phyloP scores from a whole-genome alignment of 2,329 filamentous ascomycete genomes.

The Xylariales sp. region DNA sequence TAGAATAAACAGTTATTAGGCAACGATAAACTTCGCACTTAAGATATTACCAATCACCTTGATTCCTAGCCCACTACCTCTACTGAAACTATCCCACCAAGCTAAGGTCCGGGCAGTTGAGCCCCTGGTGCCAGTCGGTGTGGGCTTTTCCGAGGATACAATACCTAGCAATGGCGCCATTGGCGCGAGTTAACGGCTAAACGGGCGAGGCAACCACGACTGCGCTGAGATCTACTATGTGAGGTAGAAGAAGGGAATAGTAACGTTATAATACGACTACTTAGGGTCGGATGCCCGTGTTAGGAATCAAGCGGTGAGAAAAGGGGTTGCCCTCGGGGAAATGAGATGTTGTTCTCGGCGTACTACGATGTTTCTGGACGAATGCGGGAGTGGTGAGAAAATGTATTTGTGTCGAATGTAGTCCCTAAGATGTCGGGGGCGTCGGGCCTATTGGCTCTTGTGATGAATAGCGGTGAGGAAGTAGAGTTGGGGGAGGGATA shows the following conservation, averaged over 20 bases:
- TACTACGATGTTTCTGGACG: background rate
- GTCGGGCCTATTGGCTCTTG: background rate
- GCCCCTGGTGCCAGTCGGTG: background rate
- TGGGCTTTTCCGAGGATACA: background rate
- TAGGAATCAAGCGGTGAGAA: background rate
- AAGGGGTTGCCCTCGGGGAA: background rate
- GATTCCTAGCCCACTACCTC: no score
- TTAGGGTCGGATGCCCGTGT: conserved; percentile 8
- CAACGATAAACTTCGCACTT: background rate
- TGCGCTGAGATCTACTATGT: background rate
- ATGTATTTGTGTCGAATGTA: background rate
- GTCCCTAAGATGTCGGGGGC: background rate
- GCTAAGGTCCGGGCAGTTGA: background rate
- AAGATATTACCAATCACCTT: no score
- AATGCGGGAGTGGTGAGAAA: background rate
- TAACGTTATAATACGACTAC: background rate
- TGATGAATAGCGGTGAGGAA: conserved; percentile 5
- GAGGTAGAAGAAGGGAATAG: background rate
- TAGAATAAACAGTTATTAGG: no score
- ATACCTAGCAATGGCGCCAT: no score
- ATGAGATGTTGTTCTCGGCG: background rate
- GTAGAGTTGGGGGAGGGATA: conserved; percentile 6
- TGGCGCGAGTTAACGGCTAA: background rate
- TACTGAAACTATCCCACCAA: background rate
- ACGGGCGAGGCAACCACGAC: background rate